Conservation (phyloP, 2,329 filamentous ascomycete genomes). For the Neocucurbitaria cava region DNA sequence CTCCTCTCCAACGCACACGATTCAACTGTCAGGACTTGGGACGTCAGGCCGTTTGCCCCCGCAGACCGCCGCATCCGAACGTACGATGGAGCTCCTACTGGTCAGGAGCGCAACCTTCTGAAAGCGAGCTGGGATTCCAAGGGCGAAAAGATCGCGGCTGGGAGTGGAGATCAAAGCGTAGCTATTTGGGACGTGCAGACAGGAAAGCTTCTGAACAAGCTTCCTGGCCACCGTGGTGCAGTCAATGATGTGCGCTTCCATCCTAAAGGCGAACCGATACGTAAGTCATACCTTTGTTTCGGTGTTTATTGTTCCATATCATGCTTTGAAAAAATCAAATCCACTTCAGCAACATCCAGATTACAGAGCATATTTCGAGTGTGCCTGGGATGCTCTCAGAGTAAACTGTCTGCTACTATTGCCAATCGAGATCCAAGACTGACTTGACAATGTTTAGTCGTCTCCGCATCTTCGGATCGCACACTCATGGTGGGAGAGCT, state of each 20-base stretch:
- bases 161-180: constrained; percentile 88
- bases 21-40: constrained; percentile 92
- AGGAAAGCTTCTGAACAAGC: constrained; percentile 92
- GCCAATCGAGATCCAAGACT: constrained; percentile 23
- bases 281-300: constrained; percentile 64
- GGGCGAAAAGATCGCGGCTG: constrained; percentile 86
- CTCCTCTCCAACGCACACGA: constrained; percentile 94
- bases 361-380: not conserved
- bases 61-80: constrained; percentile 83
- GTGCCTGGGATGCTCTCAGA: too few relatives aligned
- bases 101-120: constrained; percentile 90
- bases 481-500: constrained; percentile 85
- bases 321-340: not conserved
- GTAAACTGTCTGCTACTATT: constrained; percentile 1
- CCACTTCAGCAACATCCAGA: not conserved
- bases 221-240: constrained; percentile 92
- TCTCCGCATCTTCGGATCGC: constrained; percentile 89
- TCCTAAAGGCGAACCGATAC: constrained; percentile 81
- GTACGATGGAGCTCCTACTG: constrained; percentile 88
- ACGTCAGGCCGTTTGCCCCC: constrained; percentile 92
- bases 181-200: constrained; percentile 88
- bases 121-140: constrained; percentile 87
- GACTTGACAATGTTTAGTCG: constrained; percentile 63
- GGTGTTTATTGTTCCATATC: constrained; percentile 1
- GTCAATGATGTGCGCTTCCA: constrained; percentile 96